Evolutionary conservation across 2,329 filamentous ascomycete genomes (phyloP).

Genomic region (Coniosporium tulheliwenetii): DNA sequence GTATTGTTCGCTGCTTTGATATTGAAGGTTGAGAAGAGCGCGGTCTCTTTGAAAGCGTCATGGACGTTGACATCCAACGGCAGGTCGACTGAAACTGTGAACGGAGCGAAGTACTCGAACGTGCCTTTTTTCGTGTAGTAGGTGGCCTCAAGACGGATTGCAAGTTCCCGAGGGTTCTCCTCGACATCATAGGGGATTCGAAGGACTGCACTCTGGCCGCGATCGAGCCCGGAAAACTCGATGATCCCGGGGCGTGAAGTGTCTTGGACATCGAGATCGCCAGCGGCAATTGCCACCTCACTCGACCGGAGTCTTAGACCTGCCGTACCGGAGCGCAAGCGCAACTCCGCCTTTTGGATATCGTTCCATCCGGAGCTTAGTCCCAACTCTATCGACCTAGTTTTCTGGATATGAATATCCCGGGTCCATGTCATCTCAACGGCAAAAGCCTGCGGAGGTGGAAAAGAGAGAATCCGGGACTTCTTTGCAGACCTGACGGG

Average conservation of each 20-base stretch:
- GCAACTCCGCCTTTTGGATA: conserved; percentile 31
- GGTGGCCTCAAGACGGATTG: conserved; percentile 58
- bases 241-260: conserved; percentile 30
- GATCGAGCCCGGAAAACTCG: conserved; percentile 26
- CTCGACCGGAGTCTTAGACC: conserved; percentile 41
- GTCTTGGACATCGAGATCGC: conserved; percentile 23
- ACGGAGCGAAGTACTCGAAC: conserved; percentile 47
- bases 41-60: conserved; percentile 75
- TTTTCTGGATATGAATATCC: conserved; percentile 63
- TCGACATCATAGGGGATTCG: conserved; percentile 73
- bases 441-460: conserved; percentile 52
- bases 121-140: conserved; percentile 54
- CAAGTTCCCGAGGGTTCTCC: conserved; percentile 54
- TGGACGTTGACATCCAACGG: conserved; percentile 92
- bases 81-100: conserved; percentile 55
- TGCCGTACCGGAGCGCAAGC: conserved; percentile 42
- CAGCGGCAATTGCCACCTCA: conserved; percentile 29
- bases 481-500: conserved; percentile 16
- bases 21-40: conserved; percentile 78
- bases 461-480: conserved; percentile 57
- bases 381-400: conserved; percentile 60
- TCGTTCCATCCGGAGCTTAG: conserved; percentile 62
- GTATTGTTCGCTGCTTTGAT: conserved; percentile 65
- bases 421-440: conserved; percentile 51
- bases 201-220: conserved; percentile 38